Evolutionary conservation across 176 grass and related monocot species (phyloP).

Genomic region (Avena atlantica): DNA sequence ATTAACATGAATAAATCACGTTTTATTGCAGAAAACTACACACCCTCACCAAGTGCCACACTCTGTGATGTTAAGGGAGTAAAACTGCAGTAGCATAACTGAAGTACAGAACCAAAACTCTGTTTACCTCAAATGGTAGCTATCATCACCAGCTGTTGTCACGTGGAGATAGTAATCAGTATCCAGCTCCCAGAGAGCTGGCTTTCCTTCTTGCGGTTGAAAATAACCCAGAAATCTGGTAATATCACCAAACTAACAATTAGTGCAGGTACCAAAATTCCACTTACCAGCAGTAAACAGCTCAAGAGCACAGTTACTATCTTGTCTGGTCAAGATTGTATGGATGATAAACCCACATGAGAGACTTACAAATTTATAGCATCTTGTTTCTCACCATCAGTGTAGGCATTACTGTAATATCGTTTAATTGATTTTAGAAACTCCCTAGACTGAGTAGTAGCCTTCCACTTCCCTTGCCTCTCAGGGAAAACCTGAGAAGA

Average conservation of each 20-base stretch:
- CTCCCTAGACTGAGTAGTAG: constrained; percentile 95
- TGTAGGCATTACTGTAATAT: constrained; percentile 97
- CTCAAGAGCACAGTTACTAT: constrained; percentile 16
- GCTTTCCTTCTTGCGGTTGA: constrained; percentile 92
- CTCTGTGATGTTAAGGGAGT: neutral
- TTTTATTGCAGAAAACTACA: constrained; percentile 23
- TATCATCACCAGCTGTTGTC: constrained; percentile 76
- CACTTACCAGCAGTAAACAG: constrained; percentile 38
- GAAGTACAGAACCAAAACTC: constrained; percentile 20
- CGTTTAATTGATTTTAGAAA: constrained; percentile 95
- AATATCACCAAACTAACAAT: constrained; percentile 51
- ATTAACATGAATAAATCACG: constrained; percentile 30
- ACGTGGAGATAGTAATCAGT: constrained; percentile 99
- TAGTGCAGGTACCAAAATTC: constrained; percentile 23
- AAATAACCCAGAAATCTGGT: constrained; percentile 97
- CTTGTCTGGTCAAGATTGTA: constrained; percentile 16
- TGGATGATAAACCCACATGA: constrained; percentile 26
- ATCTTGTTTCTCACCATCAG: constrained; percentile 99
- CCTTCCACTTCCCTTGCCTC: constrained; percentile 98
- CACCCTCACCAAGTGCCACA: neutral
- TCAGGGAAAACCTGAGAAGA: constrained; percentile 86
- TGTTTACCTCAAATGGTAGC: constrained; percentile 60
- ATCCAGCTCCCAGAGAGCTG: constrained; percentile 97
- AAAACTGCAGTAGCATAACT: constrained; percentile 22
- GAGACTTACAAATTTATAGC: constrained; percentile 94